Evolutionary conservation across 2,329 filamentous ascomycete species (phyloP).

Genomic region (Arthroderma sp.): DNA sequence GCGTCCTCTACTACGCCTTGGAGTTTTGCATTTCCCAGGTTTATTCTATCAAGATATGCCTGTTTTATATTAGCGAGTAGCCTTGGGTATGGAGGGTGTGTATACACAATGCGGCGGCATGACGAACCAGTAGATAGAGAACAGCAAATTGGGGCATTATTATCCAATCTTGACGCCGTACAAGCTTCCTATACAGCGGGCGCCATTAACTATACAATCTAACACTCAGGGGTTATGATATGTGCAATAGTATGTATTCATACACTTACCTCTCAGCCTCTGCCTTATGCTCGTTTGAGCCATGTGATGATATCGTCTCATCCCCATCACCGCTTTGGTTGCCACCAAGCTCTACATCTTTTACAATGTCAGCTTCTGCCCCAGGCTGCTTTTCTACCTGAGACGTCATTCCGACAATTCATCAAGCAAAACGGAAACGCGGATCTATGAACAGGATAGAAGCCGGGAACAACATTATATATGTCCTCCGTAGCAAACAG

Average conservation of each 20-base stretch:
- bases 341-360: not conserved
- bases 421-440: not conserved
- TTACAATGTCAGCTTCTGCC: not conserved
- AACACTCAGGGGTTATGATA: not conserved
- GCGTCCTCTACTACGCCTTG: constrained; percentile 11
- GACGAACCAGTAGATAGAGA: constrained; percentile 12
- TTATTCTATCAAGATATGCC: constrained; percentile 14
- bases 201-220: not conserved
- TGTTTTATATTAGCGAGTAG: not conserved
- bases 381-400: not conserved
- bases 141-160: constrained; percentile 14
- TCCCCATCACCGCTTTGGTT: not conserved
- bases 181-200: constrained; percentile 11
- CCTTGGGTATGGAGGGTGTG: not conserved
- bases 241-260: not conserved
- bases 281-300: not conserved
- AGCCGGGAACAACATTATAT: not conserved
- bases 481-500: not conserved
- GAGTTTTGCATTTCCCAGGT: constrained; percentile 14
- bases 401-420: not conserved
- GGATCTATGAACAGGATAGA: too few relatives aligned
- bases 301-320: not conserved
- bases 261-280: constrained; percentile 12
- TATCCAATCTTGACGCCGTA: constrained; percentile 13
- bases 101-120: not conserved